These are phyloP conservation scores for Copromyces sp. DNA, from an alignment of 495 filamentous ascomycete genomes.

Conservation along the genomic window DNA sequence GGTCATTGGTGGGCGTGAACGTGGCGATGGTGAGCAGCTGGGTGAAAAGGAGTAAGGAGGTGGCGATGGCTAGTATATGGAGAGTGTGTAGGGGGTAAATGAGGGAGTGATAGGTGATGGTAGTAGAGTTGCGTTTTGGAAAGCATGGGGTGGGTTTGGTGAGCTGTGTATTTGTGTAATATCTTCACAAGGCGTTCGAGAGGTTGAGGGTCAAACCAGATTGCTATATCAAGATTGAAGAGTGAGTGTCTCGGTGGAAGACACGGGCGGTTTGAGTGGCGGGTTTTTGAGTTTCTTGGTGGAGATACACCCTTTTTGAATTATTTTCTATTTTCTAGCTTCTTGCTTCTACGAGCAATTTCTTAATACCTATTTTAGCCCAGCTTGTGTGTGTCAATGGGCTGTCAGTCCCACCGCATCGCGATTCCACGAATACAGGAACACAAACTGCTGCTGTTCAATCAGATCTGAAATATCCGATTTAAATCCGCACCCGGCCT, in stretches of 20 bases:
- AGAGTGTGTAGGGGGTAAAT: conserved; percentile 1
- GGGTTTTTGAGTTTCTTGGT: neutral
- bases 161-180: neutral
- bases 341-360: neutral
- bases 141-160: neutral
- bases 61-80: neutral
- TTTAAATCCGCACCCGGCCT: too few species aligned
- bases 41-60: neutral
- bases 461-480: too few species aligned
- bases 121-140: neutral
- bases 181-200: neutral
- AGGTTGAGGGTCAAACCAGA: neutral
- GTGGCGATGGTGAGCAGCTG: neutral
- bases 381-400: neutral
- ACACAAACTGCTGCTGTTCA: too few species aligned
- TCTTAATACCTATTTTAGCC: neutral
- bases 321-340: neutral
- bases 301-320: neutral
- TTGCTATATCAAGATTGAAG: neutral
- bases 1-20: neutral
- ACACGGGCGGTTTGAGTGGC: neutral
- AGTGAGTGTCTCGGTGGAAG: neutral
- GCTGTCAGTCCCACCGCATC: too few species aligned
- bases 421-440: too few species aligned
- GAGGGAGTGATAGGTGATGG: neutral